phyloP scores from a whole-genome alignment of 2,329 filamentous ascomycete genomes.

The Coniella lustricola region DNA sequence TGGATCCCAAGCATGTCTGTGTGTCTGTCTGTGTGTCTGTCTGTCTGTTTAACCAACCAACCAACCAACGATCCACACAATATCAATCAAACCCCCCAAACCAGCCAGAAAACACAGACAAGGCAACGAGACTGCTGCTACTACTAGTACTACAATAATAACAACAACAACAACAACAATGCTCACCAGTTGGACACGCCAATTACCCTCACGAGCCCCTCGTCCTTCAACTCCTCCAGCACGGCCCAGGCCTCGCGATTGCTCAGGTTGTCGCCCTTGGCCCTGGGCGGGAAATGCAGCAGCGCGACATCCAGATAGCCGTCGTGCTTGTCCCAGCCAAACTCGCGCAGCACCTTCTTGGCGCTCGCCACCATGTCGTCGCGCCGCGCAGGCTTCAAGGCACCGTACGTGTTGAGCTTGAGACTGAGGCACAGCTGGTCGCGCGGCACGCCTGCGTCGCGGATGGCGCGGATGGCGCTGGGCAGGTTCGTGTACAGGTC shows the following conservation, averaged over 20 bases:
- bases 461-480: background rate
- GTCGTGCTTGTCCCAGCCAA: background rate
- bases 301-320: background rate
- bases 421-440: slow-evolving; percentile 2
- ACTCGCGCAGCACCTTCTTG: background rate
- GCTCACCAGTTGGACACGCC: slow-evolving; percentile 6
- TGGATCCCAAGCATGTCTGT: too few species aligned
- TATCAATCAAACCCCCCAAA: too few species aligned
- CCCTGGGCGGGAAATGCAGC: slow-evolving; percentile 2
- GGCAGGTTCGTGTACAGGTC: slow-evolving; percentile 5
- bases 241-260: slow-evolving; percentile 3
- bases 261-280: background rate
- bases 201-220: background rate
- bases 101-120: background rate
- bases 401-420: slow-evolving; percentile 5
- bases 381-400: background rate
- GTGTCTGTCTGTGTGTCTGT: too few species aligned
- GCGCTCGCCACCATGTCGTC: background rate
- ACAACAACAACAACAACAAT: background rate
- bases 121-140: background rate
- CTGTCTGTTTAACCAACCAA: too few species aligned
- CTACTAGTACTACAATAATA: background rate
- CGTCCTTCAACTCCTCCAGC: slow-evolving; percentile 2
- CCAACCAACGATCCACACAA: too few species aligned
- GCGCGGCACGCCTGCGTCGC: background rate